Base-by-base conservation (phyloP, 495 filamentous ascomycete species). In the Penicillium odoratum region DNA sequence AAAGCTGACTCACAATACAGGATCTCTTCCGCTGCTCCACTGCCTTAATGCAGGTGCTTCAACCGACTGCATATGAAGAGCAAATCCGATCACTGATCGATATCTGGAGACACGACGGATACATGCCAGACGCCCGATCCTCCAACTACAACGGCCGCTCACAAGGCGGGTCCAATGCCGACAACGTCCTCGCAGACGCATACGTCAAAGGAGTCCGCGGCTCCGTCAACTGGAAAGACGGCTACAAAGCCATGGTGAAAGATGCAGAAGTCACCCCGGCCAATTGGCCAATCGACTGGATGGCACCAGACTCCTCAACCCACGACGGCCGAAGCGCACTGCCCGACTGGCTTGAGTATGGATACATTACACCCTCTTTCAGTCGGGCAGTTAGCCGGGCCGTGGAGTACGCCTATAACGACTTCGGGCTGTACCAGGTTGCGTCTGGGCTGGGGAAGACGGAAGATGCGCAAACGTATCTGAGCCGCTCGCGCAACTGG, bases 101-200 rank as follows among this genome's bases (percentile, higher is more conserved):
- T 62, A 87, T 88, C 62, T 91, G 82, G 78, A 74, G 83, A 7
- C 73, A 85, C 59, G 86, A 88, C 10, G 88, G 88, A 8, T 90
- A 80, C 61, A 68, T 86, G 54, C 85, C 86, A 3, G 85, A 88
- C 60, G 83, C 70, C 2, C 80, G 84, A n/a, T 87, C 83, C 5
- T 86, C 82, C 11, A 88, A 90, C 67, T 90, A 80, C 71, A 91
- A 89, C 57, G 88, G 88, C 46, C 78, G 81, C 11, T 80, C 79
- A 2, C 88, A 92, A 72, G 90, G 88, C 7, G 88, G 88, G 7
- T 89, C 83, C 7, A 90, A 90, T 59, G 83, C 83, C 1, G 88
- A 92, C 67, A 89, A 88, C 57, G 76, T 92, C 7, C 79, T 92
- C 26, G 88, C 88, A 1, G 88, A 92, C 62, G 87, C 88, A 2